phyloP scores from a whole-genome alignment of 371 early-diverging fungal species.

The Circinella umbellata region DNA sequence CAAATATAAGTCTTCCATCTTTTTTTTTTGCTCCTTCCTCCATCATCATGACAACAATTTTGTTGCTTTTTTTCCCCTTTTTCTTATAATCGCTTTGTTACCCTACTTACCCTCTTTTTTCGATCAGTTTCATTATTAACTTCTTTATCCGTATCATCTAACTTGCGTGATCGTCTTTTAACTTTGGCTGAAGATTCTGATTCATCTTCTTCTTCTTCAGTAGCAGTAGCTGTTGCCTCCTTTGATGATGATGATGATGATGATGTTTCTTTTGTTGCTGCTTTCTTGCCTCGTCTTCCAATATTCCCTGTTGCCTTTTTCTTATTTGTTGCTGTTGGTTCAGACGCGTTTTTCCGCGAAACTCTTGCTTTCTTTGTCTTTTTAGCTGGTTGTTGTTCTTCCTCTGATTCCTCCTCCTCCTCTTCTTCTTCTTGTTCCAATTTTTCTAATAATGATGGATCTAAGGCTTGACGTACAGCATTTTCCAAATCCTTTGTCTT shows the following conservation, averaged over 20 bases:
- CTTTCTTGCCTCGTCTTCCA: constrained; percentile 7
- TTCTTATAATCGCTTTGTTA: background rate
- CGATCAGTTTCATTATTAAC: constrained; percentile 19
- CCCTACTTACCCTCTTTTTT: constrained; percentile 42
- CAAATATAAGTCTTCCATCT: background rate
- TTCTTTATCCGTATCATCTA: constrained; percentile 31
- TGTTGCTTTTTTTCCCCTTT: background rate
- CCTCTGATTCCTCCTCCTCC: constrained; percentile 17
- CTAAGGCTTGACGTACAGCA: constrained; percentile 52
- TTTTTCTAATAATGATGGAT: constrained; percentile 29
- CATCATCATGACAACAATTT: too few relatives aligned
- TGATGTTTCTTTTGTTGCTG: background rate
- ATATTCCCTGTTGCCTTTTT: background rate
- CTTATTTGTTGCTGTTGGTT: constrained; percentile 5
- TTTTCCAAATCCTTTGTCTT: constrained; percentile 53
- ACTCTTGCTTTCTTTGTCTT: constrained; percentile 17
- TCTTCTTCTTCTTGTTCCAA: constrained; percentile 22
- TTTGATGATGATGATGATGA: too few relatives aligned
- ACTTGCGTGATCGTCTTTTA: constrained; percentile 30
- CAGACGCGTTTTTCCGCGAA: constrained; percentile 15
- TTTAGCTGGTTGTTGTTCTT: constrained; percentile 7
- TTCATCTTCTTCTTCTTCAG: constrained; percentile 17
- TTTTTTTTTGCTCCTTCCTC: too few relatives aligned
- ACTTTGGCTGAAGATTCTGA: constrained; percentile 8
- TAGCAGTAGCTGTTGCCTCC: background rate